Percentiles rank a stretch among this genome's conserved stretches.
These are phyloP conservation scores for Fistulifera pelliculosa DNA, from an alignment of 108 stramenopile species.

Conservation along the genomic window DNA sequence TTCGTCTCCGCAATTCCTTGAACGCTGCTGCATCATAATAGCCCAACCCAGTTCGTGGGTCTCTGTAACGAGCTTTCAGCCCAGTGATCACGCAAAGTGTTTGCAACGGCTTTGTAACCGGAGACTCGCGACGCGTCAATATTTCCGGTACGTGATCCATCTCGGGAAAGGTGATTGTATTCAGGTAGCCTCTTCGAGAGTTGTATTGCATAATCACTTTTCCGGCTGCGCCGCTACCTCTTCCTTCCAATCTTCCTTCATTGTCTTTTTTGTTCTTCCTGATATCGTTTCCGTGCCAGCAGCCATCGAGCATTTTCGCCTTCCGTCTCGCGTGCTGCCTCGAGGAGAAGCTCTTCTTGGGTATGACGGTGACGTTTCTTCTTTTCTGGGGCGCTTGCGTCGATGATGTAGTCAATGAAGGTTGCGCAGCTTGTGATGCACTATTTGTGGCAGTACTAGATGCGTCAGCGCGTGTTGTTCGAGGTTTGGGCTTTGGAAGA, in stretches of 20 bases:
- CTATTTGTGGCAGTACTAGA: conserved; percentile 6
- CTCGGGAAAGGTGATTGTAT: conserved; percentile 70
- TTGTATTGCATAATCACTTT: conserved; percentile 46
- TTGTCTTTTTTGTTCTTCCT: conserved; percentile 29
- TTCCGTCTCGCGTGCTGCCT: conserved; percentile 65
- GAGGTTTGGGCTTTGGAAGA: not conserved
- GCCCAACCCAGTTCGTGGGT: conserved; percentile 52
- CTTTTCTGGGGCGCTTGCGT: conserved; percentile 12
- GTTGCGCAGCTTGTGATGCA: conserved; percentile 6
- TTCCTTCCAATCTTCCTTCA: conserved; percentile 3
- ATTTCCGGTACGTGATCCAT: conserved; percentile 78
- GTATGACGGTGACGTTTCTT: conserved; percentile 35
- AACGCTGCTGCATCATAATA: conserved; percentile 66
- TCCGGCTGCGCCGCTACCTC: conserved; percentile 11
- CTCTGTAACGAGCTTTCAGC: conserved; percentile 59
- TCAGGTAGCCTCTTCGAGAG: conserved; percentile 60
- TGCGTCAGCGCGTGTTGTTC: not conserved
- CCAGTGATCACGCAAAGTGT: conserved; percentile 66
- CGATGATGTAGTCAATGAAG: conserved; percentile 7
- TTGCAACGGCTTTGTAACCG: conserved; percentile 9
- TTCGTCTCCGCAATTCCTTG: conserved; percentile 56
- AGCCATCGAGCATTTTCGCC: conserved; percentile 72
- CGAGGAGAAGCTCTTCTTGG: conserved; percentile 80
- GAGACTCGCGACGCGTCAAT: conserved; percentile 20
- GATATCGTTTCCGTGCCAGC: conserved; percentile 44